These are phyloP conservation scores for Parafenestella ontariensis DNA, from an alignment of 2,329 filamentous ascomycete genomes.

Conservation along the genomic window DNA sequence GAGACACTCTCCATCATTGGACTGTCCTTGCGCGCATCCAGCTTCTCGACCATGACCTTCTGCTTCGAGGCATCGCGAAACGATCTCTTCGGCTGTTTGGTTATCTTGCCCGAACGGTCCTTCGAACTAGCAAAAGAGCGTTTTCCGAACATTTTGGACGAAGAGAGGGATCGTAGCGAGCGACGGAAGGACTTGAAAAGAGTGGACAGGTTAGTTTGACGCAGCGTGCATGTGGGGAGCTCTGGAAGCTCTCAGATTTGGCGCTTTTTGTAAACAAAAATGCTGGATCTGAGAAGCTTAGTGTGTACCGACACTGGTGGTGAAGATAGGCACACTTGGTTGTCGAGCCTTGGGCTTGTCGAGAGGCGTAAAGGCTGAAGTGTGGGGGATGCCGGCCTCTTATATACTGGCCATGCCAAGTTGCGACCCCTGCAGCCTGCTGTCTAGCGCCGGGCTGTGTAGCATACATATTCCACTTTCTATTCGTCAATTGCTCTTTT, in stretches of 20 bases:
- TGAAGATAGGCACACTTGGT: constrained; percentile 48
- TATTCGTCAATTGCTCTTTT: constrained; percentile 38
- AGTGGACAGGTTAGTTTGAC: constrained; percentile 59
- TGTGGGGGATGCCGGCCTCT: constrained; percentile 43
- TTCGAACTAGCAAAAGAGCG: constrained; percentile 80
- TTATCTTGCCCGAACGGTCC: constrained; percentile 87
- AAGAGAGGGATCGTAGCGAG: constrained; percentile 52
- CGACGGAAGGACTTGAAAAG: constrained; percentile 55
- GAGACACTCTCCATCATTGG: constrained; percentile 58
- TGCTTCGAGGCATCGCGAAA: constrained; percentile 80
- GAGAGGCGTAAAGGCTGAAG: constrained; percentile 44
- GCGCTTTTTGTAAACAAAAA: constrained; percentile 45
- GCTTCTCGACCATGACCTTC: constrained; percentile 74
- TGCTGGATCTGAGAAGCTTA: constrained; percentile 48
- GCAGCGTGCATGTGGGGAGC: constrained; percentile 61
- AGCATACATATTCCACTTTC: constrained; percentile 14
- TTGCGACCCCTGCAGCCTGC: constrained; percentile 34
- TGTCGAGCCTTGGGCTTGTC: constrained; percentile 52
- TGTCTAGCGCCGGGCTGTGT: constrained; percentile 40
- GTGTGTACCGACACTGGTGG: constrained; percentile 45
- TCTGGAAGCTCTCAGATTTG: constrained; percentile 59
- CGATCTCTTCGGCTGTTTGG: constrained; percentile 77
- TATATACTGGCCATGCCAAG: constrained; percentile 42
- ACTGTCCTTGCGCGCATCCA: constrained; percentile 66
- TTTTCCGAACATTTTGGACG: constrained; percentile 78